Conservation (phyloP, 1,284 basidiomycete species). For the Tremellales sp. region DNA sequence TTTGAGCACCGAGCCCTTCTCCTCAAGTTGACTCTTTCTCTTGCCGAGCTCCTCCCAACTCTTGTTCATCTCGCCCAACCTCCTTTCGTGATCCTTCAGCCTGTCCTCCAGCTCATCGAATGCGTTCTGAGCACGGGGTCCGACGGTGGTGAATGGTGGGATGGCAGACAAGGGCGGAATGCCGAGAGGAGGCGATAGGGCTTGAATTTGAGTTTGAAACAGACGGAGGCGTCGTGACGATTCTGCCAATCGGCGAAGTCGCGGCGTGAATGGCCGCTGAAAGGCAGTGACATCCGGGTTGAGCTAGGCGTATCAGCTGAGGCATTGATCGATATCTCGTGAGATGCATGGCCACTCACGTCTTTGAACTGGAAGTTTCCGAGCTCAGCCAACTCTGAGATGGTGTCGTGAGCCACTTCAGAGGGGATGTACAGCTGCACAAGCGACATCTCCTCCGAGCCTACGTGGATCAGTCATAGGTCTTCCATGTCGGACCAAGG, state of each 20-base stretch:
- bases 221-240: conserved; percentile 93
- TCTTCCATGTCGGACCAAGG: background rate
- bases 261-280: conserved; percentile 95
- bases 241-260: conserved; percentile 91
- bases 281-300: conserved; percentile 95
- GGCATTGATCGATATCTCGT: background rate
- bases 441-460: conserved; percentile 94
- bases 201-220: conserved; percentile 79
- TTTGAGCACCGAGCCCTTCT: conserved; percentile 85
- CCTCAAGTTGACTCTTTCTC: conserved; percentile 80
- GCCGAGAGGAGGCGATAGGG: conserved; percentile 64
- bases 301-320: conserved; percentile 57
- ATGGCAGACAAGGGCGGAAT: conserved; percentile 78
- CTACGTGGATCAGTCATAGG: conserved; percentile 49
- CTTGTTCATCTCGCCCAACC: conserved; percentile 87
- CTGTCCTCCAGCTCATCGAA: conserved; percentile 90
- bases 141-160: conserved; percentile 74
- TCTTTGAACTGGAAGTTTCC: conserved; percentile 98
- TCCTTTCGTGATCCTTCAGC: conserved; percentile 79
- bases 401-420: conserved; percentile 95
- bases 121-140: conserved; percentile 84
- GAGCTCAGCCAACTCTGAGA: conserved; percentile 90
- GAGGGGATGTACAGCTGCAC: conserved; percentile 97
- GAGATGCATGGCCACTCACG: conserved; percentile 53
- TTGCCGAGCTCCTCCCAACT: conserved; percentile 87